Conservation (phyloP, 1,139 yeast genomes). For the Eremothecium gossypii region DNA sequence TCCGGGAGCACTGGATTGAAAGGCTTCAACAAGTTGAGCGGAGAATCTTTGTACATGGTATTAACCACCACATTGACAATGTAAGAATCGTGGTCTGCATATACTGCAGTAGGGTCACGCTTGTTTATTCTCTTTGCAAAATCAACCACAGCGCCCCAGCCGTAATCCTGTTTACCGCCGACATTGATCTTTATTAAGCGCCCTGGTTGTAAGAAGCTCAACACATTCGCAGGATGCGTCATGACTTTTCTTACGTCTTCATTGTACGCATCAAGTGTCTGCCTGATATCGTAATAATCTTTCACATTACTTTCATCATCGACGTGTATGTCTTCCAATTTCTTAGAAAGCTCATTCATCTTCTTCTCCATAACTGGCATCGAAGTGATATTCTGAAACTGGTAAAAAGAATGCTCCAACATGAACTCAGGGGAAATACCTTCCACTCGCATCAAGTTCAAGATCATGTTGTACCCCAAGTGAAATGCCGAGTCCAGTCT, state of each 20-base stretch:
- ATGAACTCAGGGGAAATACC: slow-evolving; percentile 97
- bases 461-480: slow-evolving; percentile 92
- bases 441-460: slow-evolving; percentile 91
- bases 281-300: slow-evolving; percentile 74
- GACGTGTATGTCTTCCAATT: slow-evolving; percentile 42
- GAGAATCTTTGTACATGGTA: slow-evolving; percentile 70
- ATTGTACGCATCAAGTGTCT: slow-evolving; percentile 60
- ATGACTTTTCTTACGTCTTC: slow-evolving; percentile 75
- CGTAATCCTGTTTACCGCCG: slow-evolving; percentile 52
- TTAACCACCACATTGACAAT: slow-evolving; percentile 77
- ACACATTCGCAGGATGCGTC: slow-evolving; percentile 84
- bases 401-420: slow-evolving; percentile 90
- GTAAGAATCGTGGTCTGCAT: slow-evolving; percentile 77
- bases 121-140: slow-evolving; percentile 62
- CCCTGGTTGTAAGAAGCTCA: slow-evolving; percentile 83
- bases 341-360: slow-evolving; percentile 42
- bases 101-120: slow-evolving; percentile 44
- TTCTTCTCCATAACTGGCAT: slow-evolving; percentile 76
- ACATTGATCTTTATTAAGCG: slow-evolving; percentile 61
- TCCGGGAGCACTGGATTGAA: slow-evolving; percentile 67
- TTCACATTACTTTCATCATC: slow-evolving; percentile 68
- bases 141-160: slow-evolving; percentile 88
- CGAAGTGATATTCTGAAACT: slow-evolving; percentile 85
- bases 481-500: slow-evolving; percentile 94
- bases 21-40: slow-evolving; percentile 60